phyloP scores from a whole-genome alignment of 768 basidiomycete species.

The Kwoniella sp. region DNA sequence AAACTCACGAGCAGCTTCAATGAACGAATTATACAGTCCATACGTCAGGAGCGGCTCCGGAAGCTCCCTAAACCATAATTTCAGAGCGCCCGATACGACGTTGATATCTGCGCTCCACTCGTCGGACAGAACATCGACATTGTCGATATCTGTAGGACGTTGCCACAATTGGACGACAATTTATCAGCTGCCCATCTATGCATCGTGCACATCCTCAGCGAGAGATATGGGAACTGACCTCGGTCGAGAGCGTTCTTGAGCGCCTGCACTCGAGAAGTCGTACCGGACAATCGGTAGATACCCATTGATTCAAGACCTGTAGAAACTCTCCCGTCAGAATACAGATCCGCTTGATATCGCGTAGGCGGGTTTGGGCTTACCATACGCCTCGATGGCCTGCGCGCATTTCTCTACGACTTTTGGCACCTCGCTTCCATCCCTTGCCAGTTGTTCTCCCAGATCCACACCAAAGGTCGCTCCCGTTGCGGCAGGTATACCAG shows the following conservation, averaged over 20 bases:
- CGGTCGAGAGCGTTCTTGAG: slow-evolving; percentile 82
- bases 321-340: too few relatives aligned
- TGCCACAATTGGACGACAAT: neutral
- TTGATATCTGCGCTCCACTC: slow-evolving; percentile 96
- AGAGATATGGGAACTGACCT: slow-evolving; percentile 60
- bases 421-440: slow-evolving; percentile 88
- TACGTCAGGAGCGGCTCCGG: slow-evolving; percentile 89
- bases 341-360: too few relatives aligned
- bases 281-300: slow-evolving; percentile 91
- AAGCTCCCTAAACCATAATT: slow-evolving; percentile 93
- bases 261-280: slow-evolving; percentile 77
- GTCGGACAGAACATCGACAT: slow-evolving; percentile 79
- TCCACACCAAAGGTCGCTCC: slow-evolving; percentile 88
- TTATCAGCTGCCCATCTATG: neutral
- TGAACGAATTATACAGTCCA: slow-evolving; percentile 82
- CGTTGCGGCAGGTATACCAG: slow-evolving; percentile 42
- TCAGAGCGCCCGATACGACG: slow-evolving; percentile 89
- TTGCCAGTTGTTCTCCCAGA: slow-evolving; percentile 86
- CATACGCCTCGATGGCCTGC: slow-evolving; percentile 86
- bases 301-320: slow-evolving; percentile 70
- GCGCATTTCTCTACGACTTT: slow-evolving; percentile 84
- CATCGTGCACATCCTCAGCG: neutral
- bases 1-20: slow-evolving; percentile 89
- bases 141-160: slow-evolving; percentile 68
- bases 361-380: slow-evolving; percentile 52